Base-by-base conservation (phyloP, 192 early-diverging fungal species). In the Coemansia asiatica region DNA sequence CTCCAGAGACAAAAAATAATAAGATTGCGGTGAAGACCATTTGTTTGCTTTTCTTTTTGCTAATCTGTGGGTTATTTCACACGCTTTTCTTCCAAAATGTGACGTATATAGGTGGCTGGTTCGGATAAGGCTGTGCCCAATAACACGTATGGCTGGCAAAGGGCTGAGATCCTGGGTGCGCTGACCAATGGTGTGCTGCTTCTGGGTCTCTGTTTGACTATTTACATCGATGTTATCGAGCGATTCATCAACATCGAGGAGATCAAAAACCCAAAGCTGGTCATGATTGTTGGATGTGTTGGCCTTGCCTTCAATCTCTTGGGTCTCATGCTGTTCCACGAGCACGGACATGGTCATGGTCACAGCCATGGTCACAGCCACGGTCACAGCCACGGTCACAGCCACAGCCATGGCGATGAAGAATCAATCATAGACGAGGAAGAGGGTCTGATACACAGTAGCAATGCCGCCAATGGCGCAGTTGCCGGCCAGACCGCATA, bases 91-190 rank as follows among this genome's bases (percentile, higher is more conserved):
- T 28, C 12, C 62, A 21, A 29, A 23, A n/a, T 63, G 49, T 49
- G 22, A 28, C 44, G n/a, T n/a, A 22, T 54, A 40, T 76, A 81
- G 79, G 58, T 92, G 62, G 88, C 91, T 26, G 80, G 83, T 57
- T 83, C 84, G 26, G 86, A 84, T 7, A 75, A 84, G 65, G 75
- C 72, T 57, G 79, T 83, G 15, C 75, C 89, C 3, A 84, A 86
- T 56, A 87, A 90, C 78, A 90, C 92, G 27, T 97, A 92, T 72
- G 95, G 95, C 21, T 90, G 90, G 88, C 91, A 94, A 76, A 85
- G 95, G 38, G 95, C 94, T 4, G 95, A 97, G 76, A 85, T 95
- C 21, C 84, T 97, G 27, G 95, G 94, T 18, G 95, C 94, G n/a
- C 85, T 97, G 2, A 85, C 93, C 46, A 97, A 96, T 68, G 92